Evolutionary conservation across 768 basidiomycete genomes (phyloP), one percentile per base, ranked within the genome.

Genomic region (Kwoniella europaea): DNA sequence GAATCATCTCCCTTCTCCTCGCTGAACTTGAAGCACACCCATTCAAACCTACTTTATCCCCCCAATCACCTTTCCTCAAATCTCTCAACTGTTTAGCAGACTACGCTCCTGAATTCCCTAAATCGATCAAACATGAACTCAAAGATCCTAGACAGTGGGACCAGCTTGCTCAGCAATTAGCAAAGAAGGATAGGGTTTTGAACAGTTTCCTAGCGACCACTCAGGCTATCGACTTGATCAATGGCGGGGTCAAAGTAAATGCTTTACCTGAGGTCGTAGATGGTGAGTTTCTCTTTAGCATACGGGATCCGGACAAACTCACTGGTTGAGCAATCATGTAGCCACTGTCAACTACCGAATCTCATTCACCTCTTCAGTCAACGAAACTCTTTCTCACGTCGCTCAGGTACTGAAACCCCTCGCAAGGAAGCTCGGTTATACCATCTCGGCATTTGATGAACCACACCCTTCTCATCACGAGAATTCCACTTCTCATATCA

Each of bases 1-100:
- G 94, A 10, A 90, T 93, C 63, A 88, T 95, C 53, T 86, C 93
- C 3, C 85, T 88, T 1, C 81, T 92, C 12, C 86, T 96, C 29
- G 88, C 89, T 6, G 85, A 88, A 42, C 87, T 90, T 55, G 93
- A 96, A 81, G 79, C 85, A 10, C 85, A 92, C 79, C 91, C 92
- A 1, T 83, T 77, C 59, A 54, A 76, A 55, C 82, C 85, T 5
- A 67, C 73, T 56, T 74, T 88, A 16, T 71, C 68, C 15, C 71
- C 74, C 41, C 71, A 63, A 15, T 73, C 73, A 35, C 84, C 84
- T 4, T 73, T 76, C 65, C 68, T 84, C 50, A 76, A 76, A n/a
- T 81, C 79, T 27, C 83, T 92, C 20, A 88, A 90, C 70, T 96
- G 93, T 77, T 74, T 88, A 10, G 90, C 89, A 2, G 87, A 86